Evolutionary conservation across 2,329 filamentous ascomycete genomes (phyloP).

Genomic region (Aspergillus phoenicis): DNA sequence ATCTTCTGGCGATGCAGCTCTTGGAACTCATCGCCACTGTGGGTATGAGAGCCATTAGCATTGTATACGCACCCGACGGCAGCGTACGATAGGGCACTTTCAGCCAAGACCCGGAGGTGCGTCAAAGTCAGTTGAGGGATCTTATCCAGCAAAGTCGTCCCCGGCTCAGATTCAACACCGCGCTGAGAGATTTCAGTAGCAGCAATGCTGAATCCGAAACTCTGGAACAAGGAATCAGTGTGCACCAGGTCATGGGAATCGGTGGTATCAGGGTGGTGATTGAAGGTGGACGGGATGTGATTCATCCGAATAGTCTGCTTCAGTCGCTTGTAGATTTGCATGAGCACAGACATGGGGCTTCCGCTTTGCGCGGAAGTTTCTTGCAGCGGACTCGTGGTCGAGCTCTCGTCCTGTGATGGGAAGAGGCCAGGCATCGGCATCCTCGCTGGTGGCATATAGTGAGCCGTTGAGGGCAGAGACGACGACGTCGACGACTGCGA

Average conservation of each 20-base stretch:
- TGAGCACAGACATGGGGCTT: conserved; percentile 50
- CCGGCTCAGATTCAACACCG: conserved; percentile 72
- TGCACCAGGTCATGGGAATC: conserved; percentile 52
- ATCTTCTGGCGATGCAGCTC: conserved; percentile 72
- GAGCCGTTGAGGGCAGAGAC: conserved; percentile 31
- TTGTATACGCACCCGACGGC: conserved; percentile 71
- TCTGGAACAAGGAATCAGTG: conserved; percentile 46
- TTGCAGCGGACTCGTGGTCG: conserved; percentile 35
- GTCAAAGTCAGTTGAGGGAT: conserved; percentile 82
- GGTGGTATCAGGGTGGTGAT: conserved; percentile 44
- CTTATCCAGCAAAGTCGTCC: conserved; percentile 76
- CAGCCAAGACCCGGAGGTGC: conserved; percentile 83
- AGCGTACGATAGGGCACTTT: conserved; percentile 84
- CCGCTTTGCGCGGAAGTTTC: conserved; percentile 33
- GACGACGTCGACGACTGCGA: conserved; percentile 13
- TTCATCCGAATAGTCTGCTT: conserved; percentile 59
- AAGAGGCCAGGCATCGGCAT: conserved; percentile 44
- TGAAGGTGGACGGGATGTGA: conserved; percentile 51
- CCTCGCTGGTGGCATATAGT: conserved; percentile 32
- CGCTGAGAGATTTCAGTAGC: conserved; percentile 90
- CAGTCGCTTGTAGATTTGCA: conserved; percentile 59
- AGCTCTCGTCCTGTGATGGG: conserved; percentile 38
- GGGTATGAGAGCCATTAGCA: conserved; percentile 58
- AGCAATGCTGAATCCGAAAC: conserved; percentile 80
- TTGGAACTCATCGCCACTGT: conserved; percentile 65